Base-by-base conservation (phyloP, 495 filamentous ascomycete species). In the Ascodesmis nigricans region DNA sequence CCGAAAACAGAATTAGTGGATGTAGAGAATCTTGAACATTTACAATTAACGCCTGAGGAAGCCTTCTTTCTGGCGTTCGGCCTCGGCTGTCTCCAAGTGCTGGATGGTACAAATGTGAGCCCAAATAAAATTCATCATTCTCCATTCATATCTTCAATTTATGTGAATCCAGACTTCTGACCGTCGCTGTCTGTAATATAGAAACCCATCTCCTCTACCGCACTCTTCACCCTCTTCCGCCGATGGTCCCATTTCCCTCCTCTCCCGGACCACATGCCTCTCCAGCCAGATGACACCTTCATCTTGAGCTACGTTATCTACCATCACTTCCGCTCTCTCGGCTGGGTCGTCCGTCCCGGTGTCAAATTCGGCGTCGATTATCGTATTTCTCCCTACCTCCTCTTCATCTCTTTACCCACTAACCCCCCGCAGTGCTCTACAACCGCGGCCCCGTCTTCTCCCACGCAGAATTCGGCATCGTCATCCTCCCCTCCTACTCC, bases 331-430 rank as follows among this genome's bases (percentile, higher is more conserved):
- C 78, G 87, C 16, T 90, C 82, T 4, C 64, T 95, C 0, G 87
- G 87, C 29, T 99, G 87, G 87, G 78, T 92, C n/a, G 71, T 84
- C 0, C 75, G 90, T 11, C 69, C 77, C 16, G 87, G 90, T 25
- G 69, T 91, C 45, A 99, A 99, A 54, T 99, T 99, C 49, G 78
- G 73, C 35, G 75, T 78, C 17, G 90, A 99, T 54, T 91, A 75
- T 57, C 62, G 49, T 52, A 44, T 47, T 15, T 23, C 24, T 38
- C 16, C 33, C 11, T 24, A 46, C 24, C 28, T 11, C 21, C 21
- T 5, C 16, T 28, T 29, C 17, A n/a, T 18, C 13, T 34, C 1
- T 15, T 21, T 22, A n/a, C 21, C 14, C 4, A 21, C 31, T 28
- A 13, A 9, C 10, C 13, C 23, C 24, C 13, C 17, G 2, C 21